These are phyloP conservation scores for Ilex asprella DNA, from an alignment of 257 asterid genomes.

Conservation along the genomic window DNA sequence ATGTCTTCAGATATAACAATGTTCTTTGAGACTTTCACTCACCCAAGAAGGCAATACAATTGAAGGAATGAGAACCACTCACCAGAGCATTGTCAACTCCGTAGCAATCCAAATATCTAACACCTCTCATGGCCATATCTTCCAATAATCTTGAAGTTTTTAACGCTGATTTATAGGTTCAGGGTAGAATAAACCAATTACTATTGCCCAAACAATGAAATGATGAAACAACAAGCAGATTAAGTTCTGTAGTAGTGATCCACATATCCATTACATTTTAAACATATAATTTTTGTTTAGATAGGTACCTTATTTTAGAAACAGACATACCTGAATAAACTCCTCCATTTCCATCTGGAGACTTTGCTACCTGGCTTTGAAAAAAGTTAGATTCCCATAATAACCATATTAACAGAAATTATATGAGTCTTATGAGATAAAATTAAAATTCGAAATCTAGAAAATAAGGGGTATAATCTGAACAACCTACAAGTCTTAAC, in stretches of 20 bases:
- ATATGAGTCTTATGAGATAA: slow-evolving; percentile 2
- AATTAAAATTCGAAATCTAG: slow-evolving; percentile 3
- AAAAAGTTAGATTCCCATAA: slow-evolving; percentile 23
- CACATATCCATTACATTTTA: not conserved
- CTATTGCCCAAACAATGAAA: not conserved
- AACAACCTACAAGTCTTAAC: too few species aligned
- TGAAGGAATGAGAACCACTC: slow-evolving; percentile 19
- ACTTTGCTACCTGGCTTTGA: slow-evolving; percentile 75
- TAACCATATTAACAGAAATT: slow-evolving; percentile 4
- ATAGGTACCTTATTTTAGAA: not conserved
- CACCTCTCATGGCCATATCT: slow-evolving; percentile 84
- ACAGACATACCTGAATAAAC: slow-evolving; percentile 65
- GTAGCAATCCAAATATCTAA: slow-evolving; percentile 83
- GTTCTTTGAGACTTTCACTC: slow-evolving; percentile 1
- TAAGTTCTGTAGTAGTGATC: not conserved
- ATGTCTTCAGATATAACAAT: slow-evolving; percentile 12
- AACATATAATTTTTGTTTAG: too few species aligned
- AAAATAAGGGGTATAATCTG: not conserved
- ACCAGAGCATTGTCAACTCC: slow-evolving; percentile 99
- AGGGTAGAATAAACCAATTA: slow-evolving; percentile 12
- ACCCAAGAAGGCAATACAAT: slow-evolving; percentile 5
- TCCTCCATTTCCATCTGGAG: slow-evolving; percentile 99
- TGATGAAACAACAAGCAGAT: slow-evolving; percentile 7
- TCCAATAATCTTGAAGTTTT: slow-evolving; percentile 74
- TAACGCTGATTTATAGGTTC: slow-evolving; percentile 53